These are phyloP conservation scores for Lotmaria passim DNA, from an alignment of 208 protist genomes.

Conservation along the genomic window DNA sequence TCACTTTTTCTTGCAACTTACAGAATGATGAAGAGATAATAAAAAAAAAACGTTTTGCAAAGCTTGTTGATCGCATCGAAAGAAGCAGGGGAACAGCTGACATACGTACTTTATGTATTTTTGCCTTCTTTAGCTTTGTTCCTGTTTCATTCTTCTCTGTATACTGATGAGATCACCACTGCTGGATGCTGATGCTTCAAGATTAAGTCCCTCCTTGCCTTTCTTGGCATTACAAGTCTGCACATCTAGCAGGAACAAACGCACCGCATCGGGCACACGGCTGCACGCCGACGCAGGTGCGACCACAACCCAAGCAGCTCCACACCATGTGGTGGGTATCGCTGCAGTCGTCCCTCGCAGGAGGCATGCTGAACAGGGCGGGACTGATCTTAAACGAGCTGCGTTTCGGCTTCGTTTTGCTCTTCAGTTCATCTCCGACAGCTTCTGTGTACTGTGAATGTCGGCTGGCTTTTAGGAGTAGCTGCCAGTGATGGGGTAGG, in stretches of 20 bases:
- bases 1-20: too few species aligned
- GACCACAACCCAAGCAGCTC: conserved; percentile 67
- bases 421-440: not conserved
- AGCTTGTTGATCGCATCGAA: too few species aligned
- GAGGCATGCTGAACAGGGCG: conserved; percentile 50
- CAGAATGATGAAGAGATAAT: too few species aligned
- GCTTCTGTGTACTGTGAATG: not conserved
- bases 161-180: too few species aligned
- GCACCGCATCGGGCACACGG: conserved; percentile 49
- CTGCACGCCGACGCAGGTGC: conserved; percentile 37
- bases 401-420: not conserved
- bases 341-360: conserved; percentile 39
- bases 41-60: too few species aligned
- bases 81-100: too few species aligned
- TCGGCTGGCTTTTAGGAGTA: not conserved
- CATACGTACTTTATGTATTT: too few species aligned
- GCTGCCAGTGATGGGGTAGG: conserved; percentile 4
- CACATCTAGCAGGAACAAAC: not conserved
- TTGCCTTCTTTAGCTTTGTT: too few species aligned
- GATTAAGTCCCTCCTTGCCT: not conserved
- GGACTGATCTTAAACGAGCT: not conserved
- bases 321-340: conserved; percentile 43
- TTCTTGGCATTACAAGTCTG: not conserved
- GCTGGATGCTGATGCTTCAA: too few species aligned
- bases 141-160: too few species aligned